A percentile compares a stretch with the other conserved stretches of the same genome.
These are phyloP conservation scores for Byssoonygena ceratinophila DNA, from an alignment of 2,329 filamentous ascomycete genomes.

Conservation along the genomic window DNA sequence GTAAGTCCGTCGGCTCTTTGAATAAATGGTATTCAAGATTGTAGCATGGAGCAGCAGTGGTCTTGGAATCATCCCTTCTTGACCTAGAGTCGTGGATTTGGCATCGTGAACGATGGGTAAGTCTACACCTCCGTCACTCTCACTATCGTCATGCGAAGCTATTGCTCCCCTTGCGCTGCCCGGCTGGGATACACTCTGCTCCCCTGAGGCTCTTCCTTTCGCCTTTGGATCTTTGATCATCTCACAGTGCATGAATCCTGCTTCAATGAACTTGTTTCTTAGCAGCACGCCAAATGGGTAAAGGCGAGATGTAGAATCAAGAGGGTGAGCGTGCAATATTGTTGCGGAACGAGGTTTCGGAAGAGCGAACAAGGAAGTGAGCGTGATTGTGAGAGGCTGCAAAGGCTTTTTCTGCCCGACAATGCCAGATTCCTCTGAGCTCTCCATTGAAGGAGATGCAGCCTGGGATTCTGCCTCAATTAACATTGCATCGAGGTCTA, in stretches of 20 bases:
- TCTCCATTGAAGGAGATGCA: constrained; percentile 23
- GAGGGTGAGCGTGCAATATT: constrained; percentile 32
- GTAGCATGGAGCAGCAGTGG: constrained; percentile 72
- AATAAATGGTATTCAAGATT: constrained; percentile 74
- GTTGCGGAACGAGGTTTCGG: constrained; percentile 30
- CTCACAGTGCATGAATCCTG: constrained; percentile 30
- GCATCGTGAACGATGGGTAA: not conserved
- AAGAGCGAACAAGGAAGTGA: constrained; percentile 35
- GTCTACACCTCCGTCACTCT: not conserved
- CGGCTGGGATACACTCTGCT: not conserved
- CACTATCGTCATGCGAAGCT: constrained; percentile 4
- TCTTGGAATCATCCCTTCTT: constrained; percentile 29
- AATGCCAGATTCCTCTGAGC: not conserved
- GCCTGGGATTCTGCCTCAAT: constrained; percentile 24
- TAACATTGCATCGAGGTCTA: constrained; percentile 37
- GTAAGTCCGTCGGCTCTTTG: constrained; percentile 15
- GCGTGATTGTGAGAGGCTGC: constrained; percentile 33
- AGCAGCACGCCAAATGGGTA: constrained; percentile 35
- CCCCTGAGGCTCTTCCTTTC: not conserved
- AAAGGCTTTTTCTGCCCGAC: not conserved
- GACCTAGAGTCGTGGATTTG: not conserved
- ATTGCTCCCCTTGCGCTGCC: not conserved
- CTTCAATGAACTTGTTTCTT: constrained; percentile 35
- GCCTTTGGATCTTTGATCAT: constrained; percentile 12
- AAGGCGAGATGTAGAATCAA: constrained; percentile 32